Evolutionary conservation across 2,329 filamentous ascomycete genomes (phyloP), one percentile per base, ranked within the genome.

Genomic region (Pseudogymnoascus sp.): DNA sequence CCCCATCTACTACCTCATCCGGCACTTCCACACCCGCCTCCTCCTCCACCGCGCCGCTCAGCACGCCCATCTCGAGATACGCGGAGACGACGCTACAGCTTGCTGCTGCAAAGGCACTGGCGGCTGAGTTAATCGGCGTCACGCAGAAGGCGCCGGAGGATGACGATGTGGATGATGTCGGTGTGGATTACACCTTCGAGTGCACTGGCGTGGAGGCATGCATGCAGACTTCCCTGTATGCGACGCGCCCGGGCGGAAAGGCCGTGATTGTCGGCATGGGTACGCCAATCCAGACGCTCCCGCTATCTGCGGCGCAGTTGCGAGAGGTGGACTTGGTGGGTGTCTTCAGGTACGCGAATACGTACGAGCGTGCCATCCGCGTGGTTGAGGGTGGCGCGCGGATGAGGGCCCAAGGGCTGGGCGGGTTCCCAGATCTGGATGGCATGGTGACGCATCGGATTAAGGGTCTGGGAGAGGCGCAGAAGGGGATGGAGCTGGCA

Each of bases 201-300:
- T 90, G 90, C 14, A 88, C 85, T 36, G 90, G 90, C 39, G 90
- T 88, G 1, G 89, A 92, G 76, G 84, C 88, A 0, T 89, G 85
- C 10, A 91, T 93, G 70, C 89, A 93, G 77, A 83, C 88, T 0
- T 84, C 83, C 34, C 82, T 93, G 69, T 87, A 93, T 75, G 81
- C 82, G 21, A 82, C 92, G 26, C 83, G 86, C 67, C 80, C 80
- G 51, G 90, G 90, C 64, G 90, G 90, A 34, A 87, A 83, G n/a
- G 93, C 91, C 70, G 87, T 96, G 7, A 91, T 96, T 77, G 91
- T 87, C 66, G 93, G 93, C 63, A 96, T 97, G 91, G 93, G 93
- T 72, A 89, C 88, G 73, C 76, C 86, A 45, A 90, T 96, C 71
- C 92, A 96, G 75, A 89, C 77, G 8, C 96, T 97, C 79, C 93